These are phyloP conservation scores for Cladophialophora psammophila DNA, from an alignment of 2,329 filamentous ascomycete species.

Conservation along the genomic window DNA sequence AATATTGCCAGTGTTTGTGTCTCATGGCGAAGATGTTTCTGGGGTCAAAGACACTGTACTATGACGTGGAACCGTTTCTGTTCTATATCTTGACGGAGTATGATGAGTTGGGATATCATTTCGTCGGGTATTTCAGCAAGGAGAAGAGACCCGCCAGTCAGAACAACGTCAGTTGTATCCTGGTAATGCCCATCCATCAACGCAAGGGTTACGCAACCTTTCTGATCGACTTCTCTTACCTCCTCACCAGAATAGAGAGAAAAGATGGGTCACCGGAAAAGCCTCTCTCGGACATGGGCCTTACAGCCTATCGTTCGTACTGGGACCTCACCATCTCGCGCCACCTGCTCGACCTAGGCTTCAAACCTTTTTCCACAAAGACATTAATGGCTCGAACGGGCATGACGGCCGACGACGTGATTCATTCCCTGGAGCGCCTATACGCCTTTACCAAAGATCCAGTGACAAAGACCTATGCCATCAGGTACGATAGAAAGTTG, in stretches of 20 bases:
- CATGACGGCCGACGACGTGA: constrained; percentile 94
- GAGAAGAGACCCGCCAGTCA: constrained; percentile 93
- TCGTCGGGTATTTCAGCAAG: constrained; percentile 99
- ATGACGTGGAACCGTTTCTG: constrained; percentile 98
- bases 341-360: constrained; percentile 70
- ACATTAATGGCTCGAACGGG: constrained; percentile 73
- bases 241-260: constrained; percentile 88
- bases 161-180: constrained; percentile 97
- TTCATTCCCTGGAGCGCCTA: constrained; percentile 89
- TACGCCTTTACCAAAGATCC: constrained; percentile 90
- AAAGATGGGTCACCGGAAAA: constrained; percentile 98
- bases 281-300: constrained; percentile 94
- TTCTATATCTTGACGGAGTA: constrained; percentile 98
- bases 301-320: constrained; percentile 97
- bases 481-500: constrained; percentile 84
- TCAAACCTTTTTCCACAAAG: constrained; percentile 61
- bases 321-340: constrained; percentile 91
- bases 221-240: constrained; percentile 97
- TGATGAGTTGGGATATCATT: constrained; percentile 87
- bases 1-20: constrained; percentile 96
- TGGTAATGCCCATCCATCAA: constrained; percentile 95
- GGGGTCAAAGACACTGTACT: constrained; percentile 97
- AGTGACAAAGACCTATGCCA: constrained; percentile 84
- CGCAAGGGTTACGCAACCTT: constrained; percentile 96
- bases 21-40: constrained; percentile 95